phyloP scores from a whole-genome alignment of 73 alveolate genomes.

The Tetrahymena thermophila region DNA sequence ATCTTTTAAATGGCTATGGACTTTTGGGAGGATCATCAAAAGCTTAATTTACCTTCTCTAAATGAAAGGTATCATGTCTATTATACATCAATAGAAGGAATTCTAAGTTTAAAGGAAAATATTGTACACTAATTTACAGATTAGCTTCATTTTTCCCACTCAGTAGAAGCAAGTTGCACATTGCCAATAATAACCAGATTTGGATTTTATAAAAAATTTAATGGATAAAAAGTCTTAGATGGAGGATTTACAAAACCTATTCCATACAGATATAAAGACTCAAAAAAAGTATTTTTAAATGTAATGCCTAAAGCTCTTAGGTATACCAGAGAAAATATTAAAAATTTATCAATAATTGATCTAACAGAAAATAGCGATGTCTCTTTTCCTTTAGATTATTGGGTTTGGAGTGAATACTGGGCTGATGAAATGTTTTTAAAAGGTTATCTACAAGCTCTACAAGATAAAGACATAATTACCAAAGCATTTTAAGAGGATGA shows the following conservation, averaged over 20 bases:
- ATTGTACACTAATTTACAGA: neutral
- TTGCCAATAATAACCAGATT: neutral
- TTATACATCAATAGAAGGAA: neutral
- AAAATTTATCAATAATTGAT: neutral
- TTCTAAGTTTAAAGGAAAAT: neutral
- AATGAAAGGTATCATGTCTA: neutral
- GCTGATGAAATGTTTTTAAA: neutral
- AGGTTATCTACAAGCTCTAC: neutral
- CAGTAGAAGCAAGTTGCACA: neutral
- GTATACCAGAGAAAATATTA: neutral
- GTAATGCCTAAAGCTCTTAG: neutral
- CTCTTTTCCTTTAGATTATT: neutral
- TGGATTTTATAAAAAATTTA: neutral
- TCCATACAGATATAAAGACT: neutral
- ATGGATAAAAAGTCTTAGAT: neutral
- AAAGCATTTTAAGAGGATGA: neutral
- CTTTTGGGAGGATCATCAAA: neutral
- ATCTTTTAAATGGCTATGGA: neutral
- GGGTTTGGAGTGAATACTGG: slow-evolving; percentile 1
- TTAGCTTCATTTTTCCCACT: neutral
- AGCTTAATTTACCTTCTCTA: neutral
- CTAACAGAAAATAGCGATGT: neutral
- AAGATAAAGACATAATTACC: neutral
- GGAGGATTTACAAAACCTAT: neutral
- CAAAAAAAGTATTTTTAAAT: neutral